phyloP scores from a whole-genome alignment of 192 early-diverging fungal species.

The Mortierella claussenii region DNA sequence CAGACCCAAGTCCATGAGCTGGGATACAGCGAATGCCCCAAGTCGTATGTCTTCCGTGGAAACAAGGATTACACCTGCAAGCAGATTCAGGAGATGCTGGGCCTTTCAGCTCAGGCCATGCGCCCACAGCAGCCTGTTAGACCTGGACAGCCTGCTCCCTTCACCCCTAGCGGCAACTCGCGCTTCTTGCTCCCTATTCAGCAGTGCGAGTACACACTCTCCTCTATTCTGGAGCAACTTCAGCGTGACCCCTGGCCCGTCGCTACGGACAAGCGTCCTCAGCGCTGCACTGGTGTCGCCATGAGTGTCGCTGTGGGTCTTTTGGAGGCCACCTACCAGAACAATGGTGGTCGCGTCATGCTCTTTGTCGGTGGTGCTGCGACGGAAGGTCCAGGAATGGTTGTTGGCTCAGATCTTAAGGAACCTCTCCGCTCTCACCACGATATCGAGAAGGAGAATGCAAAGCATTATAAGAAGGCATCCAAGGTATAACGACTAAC shows the following conservation, averaged over 20 bases:
- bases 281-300: constrained; percentile 95
- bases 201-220: constrained; percentile 97
- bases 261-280: constrained; percentile 88
- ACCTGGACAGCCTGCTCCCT: constrained; percentile 53
- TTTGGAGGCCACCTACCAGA: constrained; percentile 93
- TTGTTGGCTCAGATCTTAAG: constrained; percentile 92
- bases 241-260: constrained; percentile 99
- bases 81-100: constrained; percentile 98
- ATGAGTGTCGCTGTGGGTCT: constrained; percentile 94
- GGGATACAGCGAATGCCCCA: constrained; percentile 94
- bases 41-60: constrained; percentile 98
- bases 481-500: constrained; percentile 83
- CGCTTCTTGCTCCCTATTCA: constrained; percentile 92
- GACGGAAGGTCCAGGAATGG: constrained; percentile 96
- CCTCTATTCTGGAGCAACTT: constrained; percentile 94
- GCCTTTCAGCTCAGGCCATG: constrained; percentile 66
- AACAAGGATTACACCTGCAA: constrained; percentile 95
- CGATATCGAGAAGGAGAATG: constrained; percentile 96
- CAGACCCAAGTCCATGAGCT: constrained; percentile 97
- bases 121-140: constrained; percentile 60
- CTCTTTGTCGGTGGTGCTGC: constrained; percentile 94
- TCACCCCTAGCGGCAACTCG: constrained; percentile 29
- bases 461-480: constrained; percentile 94
- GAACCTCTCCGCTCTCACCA: constrained; percentile 97
- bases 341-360: constrained; percentile 93